Evolutionary conservation across 192 early-diverging fungal genomes (phyloP).

Genomic region (Coemansia aciculifera): DNA sequence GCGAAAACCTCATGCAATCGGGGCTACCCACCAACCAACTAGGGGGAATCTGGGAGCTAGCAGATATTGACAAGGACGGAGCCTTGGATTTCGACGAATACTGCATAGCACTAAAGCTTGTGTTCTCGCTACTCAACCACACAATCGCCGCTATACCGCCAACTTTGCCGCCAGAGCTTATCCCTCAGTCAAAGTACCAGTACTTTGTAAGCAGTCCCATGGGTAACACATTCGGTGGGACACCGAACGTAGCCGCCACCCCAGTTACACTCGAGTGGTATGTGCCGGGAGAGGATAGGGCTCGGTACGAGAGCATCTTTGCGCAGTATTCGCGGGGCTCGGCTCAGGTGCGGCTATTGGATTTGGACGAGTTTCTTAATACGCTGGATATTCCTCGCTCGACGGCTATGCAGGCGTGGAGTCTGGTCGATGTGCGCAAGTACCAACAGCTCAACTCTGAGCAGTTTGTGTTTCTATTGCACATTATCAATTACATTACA

Average conservation of each 20-base stretch:
- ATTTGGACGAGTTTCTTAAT: slow-evolving; percentile 50
- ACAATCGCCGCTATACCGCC: slow-evolving; percentile 58
- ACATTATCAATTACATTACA: slow-evolving; percentile 30
- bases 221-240: neutral
- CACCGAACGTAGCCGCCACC: neutral
- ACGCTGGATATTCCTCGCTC: slow-evolving; percentile 39
- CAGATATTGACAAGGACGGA: slow-evolving; percentile 83
- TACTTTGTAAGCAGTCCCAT: slow-evolving; percentile 21
- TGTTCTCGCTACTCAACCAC: slow-evolving; percentile 66
- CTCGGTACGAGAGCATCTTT: slow-evolving; percentile 40
- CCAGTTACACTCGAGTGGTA: slow-evolving; percentile 51
- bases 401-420: slow-evolving; percentile 43
- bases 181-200: slow-evolving; percentile 67
- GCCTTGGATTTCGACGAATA: slow-evolving; percentile 83
- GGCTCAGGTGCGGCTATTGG: slow-evolving; percentile 40
- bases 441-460: slow-evolving; percentile 56
- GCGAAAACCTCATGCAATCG: slow-evolving; percentile 52
- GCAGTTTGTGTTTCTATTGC: slow-evolving; percentile 53
- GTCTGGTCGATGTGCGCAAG: slow-evolving; percentile 53
- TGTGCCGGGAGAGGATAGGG: slow-evolving; percentile 36
- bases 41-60: slow-evolving; percentile 63
- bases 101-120: slow-evolving; percentile 75
- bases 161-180: slow-evolving; percentile 62
- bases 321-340: slow-evolving; percentile 34
- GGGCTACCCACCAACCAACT: slow-evolving; percentile 50